A percentile compares a stretch with the other conserved stretches of the same genome.
Evolutionary conservation across 352 stramenopile species (phyloP).

Genomic region (Globisporangium nodosum): DNA sequence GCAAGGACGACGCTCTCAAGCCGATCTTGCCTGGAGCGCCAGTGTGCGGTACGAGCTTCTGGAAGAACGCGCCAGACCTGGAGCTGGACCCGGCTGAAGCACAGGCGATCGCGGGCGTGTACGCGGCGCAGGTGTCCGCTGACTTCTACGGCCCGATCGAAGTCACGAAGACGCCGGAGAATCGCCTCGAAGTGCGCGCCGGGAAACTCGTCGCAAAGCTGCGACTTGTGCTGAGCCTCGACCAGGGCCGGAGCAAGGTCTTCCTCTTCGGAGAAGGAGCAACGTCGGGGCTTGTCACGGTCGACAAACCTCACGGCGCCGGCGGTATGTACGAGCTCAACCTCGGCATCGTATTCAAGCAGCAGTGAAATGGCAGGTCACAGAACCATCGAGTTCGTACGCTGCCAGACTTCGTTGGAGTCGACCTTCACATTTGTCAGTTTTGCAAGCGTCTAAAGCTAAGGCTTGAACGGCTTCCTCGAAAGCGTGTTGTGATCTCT

Average conservation of each 20-base stretch:
- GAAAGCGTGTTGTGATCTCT: too few species aligned
- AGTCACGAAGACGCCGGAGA: constrained; percentile 11
- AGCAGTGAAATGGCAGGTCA: neutral
- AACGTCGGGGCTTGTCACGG: neutral
- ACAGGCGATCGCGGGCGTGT: constrained; percentile 36
- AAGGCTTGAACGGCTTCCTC: too few species aligned
- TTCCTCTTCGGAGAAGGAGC: neutral
- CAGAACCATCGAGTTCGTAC: too few species aligned
- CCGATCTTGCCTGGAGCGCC: constrained; percentile 25
- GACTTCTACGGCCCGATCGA: constrained; percentile 31
- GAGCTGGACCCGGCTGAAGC: constrained; percentile 19
- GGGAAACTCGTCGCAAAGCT: neutral
- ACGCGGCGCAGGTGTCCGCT: constrained; percentile 26
- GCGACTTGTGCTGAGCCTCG: neutral
- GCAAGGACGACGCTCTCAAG: constrained; percentile 24
- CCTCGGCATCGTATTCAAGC: constrained; percentile 2
- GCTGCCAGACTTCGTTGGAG: too few species aligned
- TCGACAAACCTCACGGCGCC: neutral
- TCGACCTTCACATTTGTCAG: too few species aligned
- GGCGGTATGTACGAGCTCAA: constrained; percentile 2
- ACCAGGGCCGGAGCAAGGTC: neutral
- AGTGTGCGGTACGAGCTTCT: constrained; percentile 35
- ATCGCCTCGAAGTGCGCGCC: neutral
- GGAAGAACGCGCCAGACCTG: constrained; percentile 27
- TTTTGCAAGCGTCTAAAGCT: too few species aligned